phyloP scores from a whole-genome alignment of 805 yeast genomes.

The Saturnispora diversa region DNA sequence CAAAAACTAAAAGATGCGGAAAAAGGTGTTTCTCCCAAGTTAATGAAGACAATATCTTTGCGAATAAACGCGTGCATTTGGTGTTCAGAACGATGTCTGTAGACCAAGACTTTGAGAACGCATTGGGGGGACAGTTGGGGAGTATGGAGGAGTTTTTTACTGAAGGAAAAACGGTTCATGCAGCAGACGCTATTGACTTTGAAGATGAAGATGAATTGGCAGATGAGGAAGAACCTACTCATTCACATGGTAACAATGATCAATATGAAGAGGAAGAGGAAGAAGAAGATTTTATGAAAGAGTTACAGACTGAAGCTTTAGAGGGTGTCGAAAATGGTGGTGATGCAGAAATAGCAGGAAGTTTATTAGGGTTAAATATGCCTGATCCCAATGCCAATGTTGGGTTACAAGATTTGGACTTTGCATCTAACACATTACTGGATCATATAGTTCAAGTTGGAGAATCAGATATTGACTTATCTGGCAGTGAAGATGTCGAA shows the following conservation, averaged over 20 bases:
- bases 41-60: background rate
- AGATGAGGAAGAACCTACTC: slow-evolving; percentile 56
- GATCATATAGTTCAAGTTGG: slow-evolving; percentile 17
- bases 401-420: slow-evolving; percentile 27
- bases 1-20: too few relatives aligned
- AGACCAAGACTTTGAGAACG: slow-evolving; percentile 29
- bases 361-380: slow-evolving; percentile 28
- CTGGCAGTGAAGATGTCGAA: slow-evolving; percentile 24
- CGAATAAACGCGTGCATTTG: slow-evolving; percentile 1
- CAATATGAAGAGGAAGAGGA: slow-evolving; percentile 34
- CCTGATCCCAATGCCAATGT: slow-evolving; percentile 21
- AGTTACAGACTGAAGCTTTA: slow-evolving; percentile 32
- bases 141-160: slow-evolving; percentile 26
- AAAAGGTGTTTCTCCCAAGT: background rate
- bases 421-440: slow-evolving; percentile 23
- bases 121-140: slow-evolving; percentile 29
- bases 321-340: slow-evolving; percentile 31
- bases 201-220: slow-evolving; percentile 94
- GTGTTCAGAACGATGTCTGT: slow-evolving; percentile 9
- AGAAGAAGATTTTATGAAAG: slow-evolving; percentile 32
- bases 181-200: slow-evolving; percentile 88
- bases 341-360: slow-evolving; percentile 20
- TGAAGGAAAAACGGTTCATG: slow-evolving; percentile 58
- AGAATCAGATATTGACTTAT: slow-evolving; percentile 20
- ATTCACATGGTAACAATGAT: slow-evolving; percentile 24